Percentiles rank a stretch among this genome's conserved stretches.
Evolutionary conservation across 2,329 filamentous ascomycete genomes (phyloP).

Genomic region (Teratosphaeria epicoccoides): DNA sequence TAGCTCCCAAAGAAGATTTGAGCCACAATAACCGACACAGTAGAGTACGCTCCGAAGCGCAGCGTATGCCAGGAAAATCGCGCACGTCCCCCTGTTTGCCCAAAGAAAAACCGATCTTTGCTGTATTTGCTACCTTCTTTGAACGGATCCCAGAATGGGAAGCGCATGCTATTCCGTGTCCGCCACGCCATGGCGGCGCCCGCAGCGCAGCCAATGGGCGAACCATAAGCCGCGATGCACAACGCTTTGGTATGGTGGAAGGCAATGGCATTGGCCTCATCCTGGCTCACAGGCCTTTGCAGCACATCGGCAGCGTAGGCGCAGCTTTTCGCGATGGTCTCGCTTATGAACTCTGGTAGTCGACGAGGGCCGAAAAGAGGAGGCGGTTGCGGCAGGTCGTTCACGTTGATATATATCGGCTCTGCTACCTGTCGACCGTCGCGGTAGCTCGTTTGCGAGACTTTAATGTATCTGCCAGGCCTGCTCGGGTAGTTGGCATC

Average conservation of each 20-base stretch:
- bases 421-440: not conserved
- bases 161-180: slow-evolving; percentile 27
- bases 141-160: slow-evolving; percentile 33
- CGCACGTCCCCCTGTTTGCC: slow-evolving; percentile 23
- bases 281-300: slow-evolving; percentile 27
- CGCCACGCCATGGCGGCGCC: slow-evolving; percentile 27
- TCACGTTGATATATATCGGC: slow-evolving; percentile 26
- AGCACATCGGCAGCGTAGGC: slow-evolving; percentile 23
- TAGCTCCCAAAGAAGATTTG: slow-evolving; percentile 21
- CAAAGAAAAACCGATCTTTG: slow-evolving; percentile 28
- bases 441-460: slow-evolving; percentile 5
- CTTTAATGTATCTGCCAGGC: slow-evolving; percentile 7
- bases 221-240: slow-evolving; percentile 29
- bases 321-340: slow-evolving; percentile 23
- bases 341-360: slow-evolving; percentile 19
- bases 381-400: slow-evolving; percentile 27
- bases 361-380: slow-evolving; percentile 25
- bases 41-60: slow-evolving; percentile 20
- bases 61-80: slow-evolving; percentile 22
- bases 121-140: slow-evolving; percentile 27
- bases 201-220: slow-evolving; percentile 23
- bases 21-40: slow-evolving; percentile 26
- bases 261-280: slow-evolving; percentile 35
- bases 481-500: slow-evolving; percentile 4
- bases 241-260: slow-evolving; percentile 30